Conservation (phyloP, 2,329 filamentous ascomycete species). For the Pseudonectria buxi region DNA sequence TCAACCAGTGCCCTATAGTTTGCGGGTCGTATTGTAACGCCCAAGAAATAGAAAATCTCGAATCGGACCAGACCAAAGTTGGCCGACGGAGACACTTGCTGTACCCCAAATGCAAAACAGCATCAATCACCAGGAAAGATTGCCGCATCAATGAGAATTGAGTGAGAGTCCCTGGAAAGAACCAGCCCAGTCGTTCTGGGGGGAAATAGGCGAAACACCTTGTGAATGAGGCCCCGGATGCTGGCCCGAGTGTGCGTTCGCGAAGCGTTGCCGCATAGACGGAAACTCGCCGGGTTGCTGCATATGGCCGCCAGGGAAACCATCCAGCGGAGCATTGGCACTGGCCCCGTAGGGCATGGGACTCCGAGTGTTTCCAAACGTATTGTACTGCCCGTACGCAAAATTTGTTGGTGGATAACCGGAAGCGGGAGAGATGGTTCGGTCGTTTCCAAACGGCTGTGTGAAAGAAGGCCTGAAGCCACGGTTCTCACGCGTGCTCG, state of each 20-base stretch:
- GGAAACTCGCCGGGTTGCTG: slow-evolving; percentile 38
- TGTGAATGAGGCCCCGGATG: slow-evolving; percentile 31
- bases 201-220: slow-evolving; percentile 34
- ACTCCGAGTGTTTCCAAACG: slow-evolving; percentile 27
- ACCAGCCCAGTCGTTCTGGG: slow-evolving; percentile 53
- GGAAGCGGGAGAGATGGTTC: slow-evolving; percentile 31
- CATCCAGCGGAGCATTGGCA: slow-evolving; percentile 23
- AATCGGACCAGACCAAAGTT: no score
- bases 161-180: slow-evolving; percentile 67
- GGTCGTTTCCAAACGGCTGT: slow-evolving; percentile 36
- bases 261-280: slow-evolving; percentile 40
- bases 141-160: slow-evolving; percentile 46
- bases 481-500: slow-evolving; percentile 31
- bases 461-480: slow-evolving; percentile 37
- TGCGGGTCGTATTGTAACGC: no score
- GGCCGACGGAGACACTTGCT: no score
- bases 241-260: slow-evolving; percentile 32
- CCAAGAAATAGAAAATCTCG: no score
- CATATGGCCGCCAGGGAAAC: slow-evolving; percentile 22
- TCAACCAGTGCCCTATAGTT: no score
- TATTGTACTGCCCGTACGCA: slow-evolving; percentile 25
- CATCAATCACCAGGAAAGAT: no score
- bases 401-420: slow-evolving; percentile 30
- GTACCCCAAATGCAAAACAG: no score
- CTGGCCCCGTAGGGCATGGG: slow-evolving; percentile 24